Evolutionary conservation across 306 rosid genomes (phyloP).

Genomic region (Vicia faba): DNA sequence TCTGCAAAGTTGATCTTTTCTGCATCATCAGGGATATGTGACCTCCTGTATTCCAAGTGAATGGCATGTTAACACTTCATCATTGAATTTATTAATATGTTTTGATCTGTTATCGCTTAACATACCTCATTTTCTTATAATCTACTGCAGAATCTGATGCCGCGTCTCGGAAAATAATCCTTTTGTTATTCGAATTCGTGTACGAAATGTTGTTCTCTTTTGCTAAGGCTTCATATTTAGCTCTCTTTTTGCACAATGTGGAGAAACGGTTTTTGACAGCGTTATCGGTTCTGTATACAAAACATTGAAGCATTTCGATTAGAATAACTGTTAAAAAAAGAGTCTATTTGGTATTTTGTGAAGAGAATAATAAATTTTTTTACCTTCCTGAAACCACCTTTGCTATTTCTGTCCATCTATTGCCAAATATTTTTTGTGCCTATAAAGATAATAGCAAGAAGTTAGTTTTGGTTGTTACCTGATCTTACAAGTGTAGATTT

Average conservation of each 20-base stretch:
- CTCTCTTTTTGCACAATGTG: constrained; percentile 96
- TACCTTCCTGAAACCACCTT: constrained; percentile 99
- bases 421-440: constrained; percentile 97
- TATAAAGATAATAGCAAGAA: constrained; percentile 46
- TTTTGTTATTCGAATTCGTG: constrained; percentile 73
- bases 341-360: constrained; percentile 10
- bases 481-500: constrained; percentile 14
- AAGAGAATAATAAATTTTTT: constrained; percentile 28
- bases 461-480: constrained; percentile 22
- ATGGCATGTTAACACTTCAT: constrained; percentile 34
- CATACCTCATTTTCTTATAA: constrained; percentile 73
- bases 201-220: constrained; percentile 75
- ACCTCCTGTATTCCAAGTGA: constrained; percentile 54
- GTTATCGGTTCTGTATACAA: constrained; percentile 85
- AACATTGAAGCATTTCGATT: constrained; percentile 26
- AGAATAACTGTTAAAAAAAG: background rate
- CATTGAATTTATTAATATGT: constrained; percentile 24
- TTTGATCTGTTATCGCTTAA: constrained; percentile 28
- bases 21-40: constrained; percentile 60
- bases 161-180: constrained; percentile 54
- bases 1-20: constrained; percentile 58
- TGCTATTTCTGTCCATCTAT: constrained; percentile 99
- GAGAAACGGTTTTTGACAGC: constrained; percentile 98
- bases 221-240: constrained; percentile 88
- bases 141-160: constrained; percentile 56